Base-by-base conservation (phyloP, 306 rosid species). In the Prunus dulcis region DNA sequence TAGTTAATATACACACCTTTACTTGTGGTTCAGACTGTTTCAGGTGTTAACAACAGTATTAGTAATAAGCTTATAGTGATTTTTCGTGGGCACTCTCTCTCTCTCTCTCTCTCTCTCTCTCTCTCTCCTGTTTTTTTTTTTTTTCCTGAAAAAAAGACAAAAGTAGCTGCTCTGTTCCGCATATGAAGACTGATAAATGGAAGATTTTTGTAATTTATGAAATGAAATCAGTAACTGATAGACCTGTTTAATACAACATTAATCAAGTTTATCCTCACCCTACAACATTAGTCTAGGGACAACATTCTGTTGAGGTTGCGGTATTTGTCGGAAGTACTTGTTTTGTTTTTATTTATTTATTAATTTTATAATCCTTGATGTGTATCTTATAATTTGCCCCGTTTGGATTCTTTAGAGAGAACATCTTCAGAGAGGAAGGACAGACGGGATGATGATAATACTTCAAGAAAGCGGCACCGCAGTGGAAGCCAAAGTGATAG, bases 381-480 rank as follows among this genome's bases (percentile, higher is more conserved):
- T 25, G 18, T 41, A 32, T 25, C 46, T 56, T 56, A 43, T 58
- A 17, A 28, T 45, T n/a, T 10, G 14, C 25, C 47, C 28, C 13
- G 17, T 45, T 27, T 27, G 69, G 43, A 61, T 61, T 72, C 78
- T 64, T 75, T 85, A 92, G 97, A 81, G 84, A 79, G 87, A 86
- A 78, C 82, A 28, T 85, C 88, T 81, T 82, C 88, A 28, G 98
- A 88, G 88, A 84, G 89, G 84, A 89, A 80, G 82, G 97, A 89
- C 56, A 89, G 86, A 74, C 84, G 81, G 28, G 96, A 89, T 20
- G 97, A 85, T 11, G 84, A 79, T 75, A 38, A 88, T 67, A 63
- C 83, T 73, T 82, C 94, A 73, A 91, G 93, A 87, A 96, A 96
- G 78, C 87, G 96, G 70, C 90, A 89, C 74, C 93, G 89, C 38